Conservation (phyloP, 2,329 filamentous ascomycete genomes). For the Colletotrichum endophyticum region DNA sequence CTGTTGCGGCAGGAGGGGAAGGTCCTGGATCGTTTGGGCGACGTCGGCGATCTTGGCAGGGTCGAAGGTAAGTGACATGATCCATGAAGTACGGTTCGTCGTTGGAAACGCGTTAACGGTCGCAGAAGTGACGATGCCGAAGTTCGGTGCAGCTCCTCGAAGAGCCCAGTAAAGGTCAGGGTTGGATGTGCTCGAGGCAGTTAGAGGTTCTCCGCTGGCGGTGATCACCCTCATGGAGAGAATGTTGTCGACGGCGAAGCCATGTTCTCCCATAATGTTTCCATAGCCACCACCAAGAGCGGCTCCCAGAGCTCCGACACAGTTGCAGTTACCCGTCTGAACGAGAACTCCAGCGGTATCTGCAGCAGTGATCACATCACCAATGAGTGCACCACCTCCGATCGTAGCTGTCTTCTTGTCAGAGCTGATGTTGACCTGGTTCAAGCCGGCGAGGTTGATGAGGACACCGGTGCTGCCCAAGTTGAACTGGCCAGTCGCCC, state of each 20-base stretch:
- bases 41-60: constrained; percentile 32
- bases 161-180: constrained; percentile 54
- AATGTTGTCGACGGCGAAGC: constrained; percentile 34
- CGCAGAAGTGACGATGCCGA: constrained; percentile 53
- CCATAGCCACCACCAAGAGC: constrained; percentile 23
- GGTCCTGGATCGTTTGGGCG: constrained; percentile 38
- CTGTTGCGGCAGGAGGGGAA: constrained; percentile 37
- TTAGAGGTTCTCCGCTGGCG: constrained; percentile 27
- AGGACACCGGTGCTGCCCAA: constrained; percentile 23
- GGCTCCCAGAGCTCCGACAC: constrained; percentile 26
- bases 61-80: constrained; percentile 26
- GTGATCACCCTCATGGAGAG: constrained; percentile 32
- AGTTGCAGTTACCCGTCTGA: constrained; percentile 29
- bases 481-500: constrained; percentile 12
- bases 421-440: constrained; percentile 19
- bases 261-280: constrained; percentile 19
- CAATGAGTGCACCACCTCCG: constrained; percentile 20
- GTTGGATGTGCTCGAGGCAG: constrained; percentile 27
- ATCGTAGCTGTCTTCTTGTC: constrained; percentile 23
- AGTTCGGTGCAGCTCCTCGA: constrained; percentile 54
- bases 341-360: constrained; percentile 10
- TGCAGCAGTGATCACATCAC: constrained; percentile 2
- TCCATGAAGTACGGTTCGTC: constrained; percentile 27
- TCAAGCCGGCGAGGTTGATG: constrained; percentile 26
- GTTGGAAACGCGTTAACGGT: constrained; percentile 43